Conservation (phyloP, 805 yeast species). For the Pichia scutulata region DNA sequence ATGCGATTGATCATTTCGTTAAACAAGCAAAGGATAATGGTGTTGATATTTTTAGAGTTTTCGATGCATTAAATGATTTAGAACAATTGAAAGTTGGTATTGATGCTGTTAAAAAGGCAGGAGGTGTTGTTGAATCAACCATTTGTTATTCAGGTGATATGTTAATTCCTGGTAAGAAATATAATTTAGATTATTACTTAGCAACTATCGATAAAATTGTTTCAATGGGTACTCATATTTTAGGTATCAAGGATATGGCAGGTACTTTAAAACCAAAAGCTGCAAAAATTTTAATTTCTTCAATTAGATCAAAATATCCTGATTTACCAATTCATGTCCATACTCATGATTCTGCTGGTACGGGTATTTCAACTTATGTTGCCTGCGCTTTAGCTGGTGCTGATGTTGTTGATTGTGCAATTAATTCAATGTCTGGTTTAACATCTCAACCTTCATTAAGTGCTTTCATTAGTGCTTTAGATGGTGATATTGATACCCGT, state of each 20-base stretch:
- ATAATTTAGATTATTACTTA: slow-evolving; percentile 85
- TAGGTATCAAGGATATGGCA: slow-evolving; percentile 99
- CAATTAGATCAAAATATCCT: slow-evolving; percentile 82
- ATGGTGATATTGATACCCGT: slow-evolving; percentile 75
- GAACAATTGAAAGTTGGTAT: slow-evolving; percentile 97
- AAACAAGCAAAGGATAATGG: slow-evolving; percentile 92
- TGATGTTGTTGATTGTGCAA: slow-evolving; percentile 95
- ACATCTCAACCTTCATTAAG: slow-evolving; percentile 96
- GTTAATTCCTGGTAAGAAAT: slow-evolving; percentile 93
- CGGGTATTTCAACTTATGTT: slow-evolving; percentile 95
- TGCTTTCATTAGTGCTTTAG: slow-evolving; percentile 87
- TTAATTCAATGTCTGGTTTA: slow-evolving; percentile 96
- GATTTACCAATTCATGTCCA: slow-evolving; percentile 96
- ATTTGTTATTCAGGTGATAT: slow-evolving; percentile 98
- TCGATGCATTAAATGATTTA: slow-evolving; percentile 93
- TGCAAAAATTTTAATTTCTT: slow-evolving; percentile 70
- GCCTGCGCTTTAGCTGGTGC: slow-evolving; percentile 96
- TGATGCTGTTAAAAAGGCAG: slow-evolving; percentile 95
- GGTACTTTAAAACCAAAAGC: slow-evolving; percentile 97
- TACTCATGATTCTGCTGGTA: slow-evolving; percentile 99
- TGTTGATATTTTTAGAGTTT: slow-evolving; percentile 95
- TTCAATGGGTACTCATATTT: slow-evolving; percentile 88
- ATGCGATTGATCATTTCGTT: slow-evolving; percentile 96
- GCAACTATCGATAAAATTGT: slow-evolving; percentile 77
- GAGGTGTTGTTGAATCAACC: slow-evolving; percentile 98